These are phyloP conservation scores for Diddensiella transvaalensis DNA, from an alignment of 805 yeast species.

Conservation along the genomic window DNA sequence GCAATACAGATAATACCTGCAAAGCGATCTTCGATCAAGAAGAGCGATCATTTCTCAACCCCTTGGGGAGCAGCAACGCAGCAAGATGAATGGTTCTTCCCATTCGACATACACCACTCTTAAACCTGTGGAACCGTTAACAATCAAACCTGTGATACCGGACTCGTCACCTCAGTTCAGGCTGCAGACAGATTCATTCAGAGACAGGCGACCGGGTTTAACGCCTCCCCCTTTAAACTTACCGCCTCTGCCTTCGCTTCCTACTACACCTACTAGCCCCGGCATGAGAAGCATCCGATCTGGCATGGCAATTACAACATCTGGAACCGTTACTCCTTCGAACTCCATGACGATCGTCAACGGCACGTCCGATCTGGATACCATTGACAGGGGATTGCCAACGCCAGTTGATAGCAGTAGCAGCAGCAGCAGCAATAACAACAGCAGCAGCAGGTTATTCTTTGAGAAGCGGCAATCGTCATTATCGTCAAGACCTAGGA, in stretches of 20 bases:
- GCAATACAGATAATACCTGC: too few relatives aligned
- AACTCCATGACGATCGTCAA: background rate
- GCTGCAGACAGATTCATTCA: constrained; percentile 1
- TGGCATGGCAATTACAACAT: constrained; percentile 7
- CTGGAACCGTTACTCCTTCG: constrained; percentile 3
- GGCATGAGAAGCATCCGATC: background rate
- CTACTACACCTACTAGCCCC: background rate
- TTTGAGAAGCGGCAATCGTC: background rate
- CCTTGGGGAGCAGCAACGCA: too few relatives aligned
- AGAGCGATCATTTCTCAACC: background rate
- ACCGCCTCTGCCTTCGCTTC: too few relatives aligned
- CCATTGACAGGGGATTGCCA: too few relatives aligned
- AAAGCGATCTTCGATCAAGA: too few relatives aligned
- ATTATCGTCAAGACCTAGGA: constrained; percentile 10
- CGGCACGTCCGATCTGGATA: background rate
- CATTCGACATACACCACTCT: background rate
- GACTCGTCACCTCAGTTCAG: background rate
- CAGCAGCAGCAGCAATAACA: too few relatives aligned
- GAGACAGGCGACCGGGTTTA: constrained; percentile 9
- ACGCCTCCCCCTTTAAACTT: constrained; percentile 11
- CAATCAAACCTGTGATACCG: background rate
- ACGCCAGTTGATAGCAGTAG: too few relatives aligned
- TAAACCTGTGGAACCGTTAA: background rate
- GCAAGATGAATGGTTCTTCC: background rate
- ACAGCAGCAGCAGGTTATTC: background rate